Percentiles rank a stretch among this genome's conserved stretches.
phyloP scores from a whole-genome alignment of 768 basidiomycete species.

The Suillus occidentalis region DNA sequence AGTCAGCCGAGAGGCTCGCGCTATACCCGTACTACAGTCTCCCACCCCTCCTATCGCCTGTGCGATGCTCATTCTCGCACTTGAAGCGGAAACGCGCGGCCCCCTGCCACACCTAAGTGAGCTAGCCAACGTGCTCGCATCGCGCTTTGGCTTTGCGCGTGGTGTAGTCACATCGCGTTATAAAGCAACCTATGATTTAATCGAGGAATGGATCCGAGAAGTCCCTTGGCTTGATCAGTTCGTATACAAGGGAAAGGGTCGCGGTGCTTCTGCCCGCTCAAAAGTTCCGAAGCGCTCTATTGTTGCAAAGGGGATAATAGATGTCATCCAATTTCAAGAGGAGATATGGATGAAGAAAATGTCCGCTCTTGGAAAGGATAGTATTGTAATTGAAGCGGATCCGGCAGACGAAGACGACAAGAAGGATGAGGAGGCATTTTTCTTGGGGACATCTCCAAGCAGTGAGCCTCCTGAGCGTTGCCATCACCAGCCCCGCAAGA shows the following conservation, averaged over 20 bases:
- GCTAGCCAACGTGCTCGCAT: slow-evolving; percentile 58
- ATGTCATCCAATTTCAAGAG: slow-evolving; percentile 68
- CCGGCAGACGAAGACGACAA: slow-evolving; percentile 30
- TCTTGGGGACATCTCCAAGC: neutral
- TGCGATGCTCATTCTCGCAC: slow-evolving; percentile 65
- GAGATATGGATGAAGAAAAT: slow-evolving; percentile 52
- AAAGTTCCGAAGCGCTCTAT: slow-evolving; percentile 62
- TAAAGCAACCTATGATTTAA: slow-evolving; percentile 58
- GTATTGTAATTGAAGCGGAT: slow-evolving; percentile 40
- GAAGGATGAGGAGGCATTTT: slow-evolving; percentile 22
- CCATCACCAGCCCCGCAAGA: slow-evolving; percentile 26
- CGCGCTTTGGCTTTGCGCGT: slow-evolving; percentile 49
- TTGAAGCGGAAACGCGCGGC: slow-evolving; percentile 64
- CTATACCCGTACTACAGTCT: slow-evolving; percentile 40
- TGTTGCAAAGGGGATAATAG: slow-evolving; percentile 67
- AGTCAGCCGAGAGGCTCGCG: slow-evolving; percentile 40
- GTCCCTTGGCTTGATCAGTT: slow-evolving; percentile 75
- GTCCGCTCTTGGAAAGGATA: slow-evolving; percentile 34
- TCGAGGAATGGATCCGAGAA: slow-evolving; percentile 59
- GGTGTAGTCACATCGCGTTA: slow-evolving; percentile 68
- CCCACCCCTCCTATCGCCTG: slow-evolving; percentile 56
- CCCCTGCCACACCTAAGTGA: slow-evolving; percentile 53
- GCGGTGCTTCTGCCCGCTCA: slow-evolving; percentile 45
- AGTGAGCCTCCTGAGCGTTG: neutral
- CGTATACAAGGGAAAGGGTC: slow-evolving; percentile 34